These are phyloP conservation scores for Ophiostoma quercus DNA, from an alignment of 2,329 filamentous ascomycete species.

Conservation along the genomic window DNA sequence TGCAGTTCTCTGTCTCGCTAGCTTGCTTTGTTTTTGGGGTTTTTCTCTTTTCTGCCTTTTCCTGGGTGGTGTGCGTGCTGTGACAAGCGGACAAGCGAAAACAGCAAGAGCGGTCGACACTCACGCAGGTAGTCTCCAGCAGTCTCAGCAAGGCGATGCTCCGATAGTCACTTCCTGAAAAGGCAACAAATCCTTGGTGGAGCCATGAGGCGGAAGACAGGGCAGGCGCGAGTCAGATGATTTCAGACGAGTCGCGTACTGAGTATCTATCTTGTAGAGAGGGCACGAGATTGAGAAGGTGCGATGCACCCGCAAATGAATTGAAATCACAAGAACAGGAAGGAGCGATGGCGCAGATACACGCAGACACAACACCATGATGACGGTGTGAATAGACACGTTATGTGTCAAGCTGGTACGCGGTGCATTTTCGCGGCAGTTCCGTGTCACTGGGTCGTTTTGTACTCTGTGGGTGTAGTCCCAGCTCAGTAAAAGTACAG, in stretches of 20 bases:
- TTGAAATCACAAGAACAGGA: background rate
- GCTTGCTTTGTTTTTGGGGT: background rate
- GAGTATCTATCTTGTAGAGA: background rate
- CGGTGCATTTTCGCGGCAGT: background rate
- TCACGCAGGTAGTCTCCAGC: constrained; percentile 16
- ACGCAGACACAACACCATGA: background rate
- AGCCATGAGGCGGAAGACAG: constrained; percentile 15
- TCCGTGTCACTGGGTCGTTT: background rate
- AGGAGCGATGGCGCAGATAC: background rate
- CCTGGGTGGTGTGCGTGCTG: background rate
- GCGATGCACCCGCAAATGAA: background rate
- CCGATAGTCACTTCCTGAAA: constrained; percentile 20
- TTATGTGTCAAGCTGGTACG: background rate
- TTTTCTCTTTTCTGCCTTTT: background rate
- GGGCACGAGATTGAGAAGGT: background rate
- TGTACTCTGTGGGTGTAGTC: background rate
- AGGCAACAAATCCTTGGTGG: constrained; percentile 17
- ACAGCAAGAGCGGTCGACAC: constrained; percentile 4
- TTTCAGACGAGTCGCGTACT: constrained; percentile 20
- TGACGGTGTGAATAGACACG: background rate
- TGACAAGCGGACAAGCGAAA: constrained; percentile 5
- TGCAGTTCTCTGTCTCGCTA: constrained; percentile 3
- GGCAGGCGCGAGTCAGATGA: constrained; percentile 12
- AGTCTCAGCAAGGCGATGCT: constrained; percentile 15
- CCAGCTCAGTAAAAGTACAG: too few relatives aligned